Percentiles rank a stretch among this genome's conserved stretches.
Conservation (phyloP, 2,329 filamentous ascomycete species). For the Epichloe scottii region DNA sequence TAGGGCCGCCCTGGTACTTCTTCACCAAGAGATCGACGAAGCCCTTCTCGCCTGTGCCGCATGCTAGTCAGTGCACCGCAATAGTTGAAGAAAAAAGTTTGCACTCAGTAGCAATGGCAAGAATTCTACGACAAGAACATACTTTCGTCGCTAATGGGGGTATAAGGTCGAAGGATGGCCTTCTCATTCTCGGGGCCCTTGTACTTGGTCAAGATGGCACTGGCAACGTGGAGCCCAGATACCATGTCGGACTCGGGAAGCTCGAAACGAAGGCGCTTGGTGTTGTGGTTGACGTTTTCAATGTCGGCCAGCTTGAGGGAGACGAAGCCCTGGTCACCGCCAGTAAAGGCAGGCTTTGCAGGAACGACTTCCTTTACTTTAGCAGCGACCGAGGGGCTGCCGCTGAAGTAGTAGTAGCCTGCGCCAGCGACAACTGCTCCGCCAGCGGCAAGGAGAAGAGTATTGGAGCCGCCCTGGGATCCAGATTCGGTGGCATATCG, state of each 20-base stretch:
- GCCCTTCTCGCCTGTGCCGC: conserved; percentile 52
- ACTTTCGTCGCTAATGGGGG: conserved; percentile 79
- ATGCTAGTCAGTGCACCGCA: background rate
- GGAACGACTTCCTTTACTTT: conserved; percentile 31
- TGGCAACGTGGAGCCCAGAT: conserved; percentile 70
- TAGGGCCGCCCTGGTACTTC: conserved; percentile 78
- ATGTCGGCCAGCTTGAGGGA: conserved; percentile 67
- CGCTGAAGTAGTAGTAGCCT: conserved; percentile 43
- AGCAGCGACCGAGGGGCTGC: conserved; percentile 40
- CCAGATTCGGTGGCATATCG: conserved; percentile 56
- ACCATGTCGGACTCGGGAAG: conserved; percentile 75
- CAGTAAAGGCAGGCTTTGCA: conserved; percentile 49
- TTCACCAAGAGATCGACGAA: conserved; percentile 86
- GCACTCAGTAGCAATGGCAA: no score
- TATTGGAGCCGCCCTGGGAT: conserved; percentile 42
- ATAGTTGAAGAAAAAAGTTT: no score
- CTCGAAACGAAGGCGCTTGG: conserved; percentile 81
- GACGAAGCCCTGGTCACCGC: conserved; percentile 83
- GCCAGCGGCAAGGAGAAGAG: conserved; percentile 47
- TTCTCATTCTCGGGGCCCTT: conserved; percentile 75
- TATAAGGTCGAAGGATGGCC: conserved; percentile 83
- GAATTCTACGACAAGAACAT: conserved; percentile 12
- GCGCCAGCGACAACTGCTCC: conserved; percentile 46
- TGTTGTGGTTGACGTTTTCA: conserved; percentile 82
- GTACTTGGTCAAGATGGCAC: conserved; percentile 85